phyloP scores from a whole-genome alignment of 805 yeast genomes.

The Groenewaldozyma salmanticensis region DNA sequence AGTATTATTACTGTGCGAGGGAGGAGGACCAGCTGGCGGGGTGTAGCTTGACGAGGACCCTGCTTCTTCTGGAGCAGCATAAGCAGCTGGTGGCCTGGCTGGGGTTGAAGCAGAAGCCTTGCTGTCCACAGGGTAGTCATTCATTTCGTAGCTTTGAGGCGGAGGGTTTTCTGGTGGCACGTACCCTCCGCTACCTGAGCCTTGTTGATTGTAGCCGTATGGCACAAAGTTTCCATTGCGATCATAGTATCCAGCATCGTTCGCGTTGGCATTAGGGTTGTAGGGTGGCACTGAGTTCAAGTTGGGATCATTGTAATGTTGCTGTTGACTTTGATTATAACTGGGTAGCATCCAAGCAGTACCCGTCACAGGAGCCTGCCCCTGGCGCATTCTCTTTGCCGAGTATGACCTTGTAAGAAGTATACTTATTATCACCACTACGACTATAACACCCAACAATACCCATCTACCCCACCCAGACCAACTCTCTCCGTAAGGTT shows the following conservation, averaged over 20 bases:
- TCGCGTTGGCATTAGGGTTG: conserved; percentile 20
- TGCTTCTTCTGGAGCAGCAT: background rate
- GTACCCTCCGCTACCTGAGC: too few species aligned
- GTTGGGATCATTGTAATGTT: conserved; percentile 31
- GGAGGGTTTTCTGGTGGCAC: conserved; percentile 9
- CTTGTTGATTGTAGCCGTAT: conserved; percentile 2
- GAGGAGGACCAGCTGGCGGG: conserved; percentile 13
- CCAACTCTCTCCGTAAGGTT: too few species aligned
- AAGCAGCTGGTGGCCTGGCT: conserved; percentile 1
- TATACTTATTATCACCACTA: conserved; percentile 16
- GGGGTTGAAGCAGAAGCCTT: background rate
- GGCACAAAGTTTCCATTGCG: conserved; percentile 37
- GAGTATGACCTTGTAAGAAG: conserved; percentile 19
- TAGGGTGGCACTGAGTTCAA: conserved; percentile 19
- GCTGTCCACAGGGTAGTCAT: conserved; percentile 1
- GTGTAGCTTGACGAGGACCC: conserved; percentile 1
- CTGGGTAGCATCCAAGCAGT: conserved; percentile 83
- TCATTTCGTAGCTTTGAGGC: conserved; percentile 7
- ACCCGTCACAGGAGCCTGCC: conserved; percentile 55
- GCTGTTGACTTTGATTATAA: conserved; percentile 47
- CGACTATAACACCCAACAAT: conserved; percentile 22
- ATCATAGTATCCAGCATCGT: conserved; percentile 74
- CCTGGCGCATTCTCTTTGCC: conserved; percentile 22
- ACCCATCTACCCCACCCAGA: conserved; percentile 30
- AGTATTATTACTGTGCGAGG: background rate